Evolutionary conservation across 2,329 filamentous ascomycete genomes (phyloP), one percentile per base, ranked within the genome.

Genomic region (Penicillium occitanis): DNA sequence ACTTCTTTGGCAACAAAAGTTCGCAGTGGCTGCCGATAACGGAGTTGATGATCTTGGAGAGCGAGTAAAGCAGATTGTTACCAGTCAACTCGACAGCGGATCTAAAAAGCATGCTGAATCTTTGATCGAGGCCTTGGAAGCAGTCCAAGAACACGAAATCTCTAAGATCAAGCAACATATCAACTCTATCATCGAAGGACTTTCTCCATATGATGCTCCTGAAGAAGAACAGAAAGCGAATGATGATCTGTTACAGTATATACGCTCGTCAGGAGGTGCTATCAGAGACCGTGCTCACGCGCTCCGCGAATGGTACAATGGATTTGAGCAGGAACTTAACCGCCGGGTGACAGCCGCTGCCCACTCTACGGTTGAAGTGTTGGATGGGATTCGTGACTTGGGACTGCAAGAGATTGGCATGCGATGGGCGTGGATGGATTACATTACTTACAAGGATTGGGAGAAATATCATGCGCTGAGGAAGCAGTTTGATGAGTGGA

Each of bases 391-490:
- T 67, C 88, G 91, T 50, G 90, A 93, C 72, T 84, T 97, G 42
- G 92, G 93, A 5, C 84, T 97, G 40, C 92, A 96, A 75, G 92
- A 96, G 76, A 92, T 97, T 63, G 93, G 93, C 65, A 94, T 96
- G 88, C 85, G 81, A 67, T 99, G 95, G 93, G 93, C 94, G 13
- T 96, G 92, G 90, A 95, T 93, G 81, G 93, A 98, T 66, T 92
- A 92, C 37, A 87, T 99, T 68, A 96, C 94, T 1, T 97, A 99
- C 83, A 93, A 96, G 77, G 93, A 99, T 77, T 99, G 95, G 95
- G 88, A 90, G 67, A 95, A 94, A 76, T 99, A 97, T 75, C 93
- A 98, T 76, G 88, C 91, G 67, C 83, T 99, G 66, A 96, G 91
- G 81, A 87, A 86, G 63, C 90, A 91, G 13, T 91, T 97, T 62